These are phyloP conservation scores for Ophiobolus disseminans DNA, from an alignment of 2,329 filamentous ascomycete species.

Conservation along the genomic window DNA sequence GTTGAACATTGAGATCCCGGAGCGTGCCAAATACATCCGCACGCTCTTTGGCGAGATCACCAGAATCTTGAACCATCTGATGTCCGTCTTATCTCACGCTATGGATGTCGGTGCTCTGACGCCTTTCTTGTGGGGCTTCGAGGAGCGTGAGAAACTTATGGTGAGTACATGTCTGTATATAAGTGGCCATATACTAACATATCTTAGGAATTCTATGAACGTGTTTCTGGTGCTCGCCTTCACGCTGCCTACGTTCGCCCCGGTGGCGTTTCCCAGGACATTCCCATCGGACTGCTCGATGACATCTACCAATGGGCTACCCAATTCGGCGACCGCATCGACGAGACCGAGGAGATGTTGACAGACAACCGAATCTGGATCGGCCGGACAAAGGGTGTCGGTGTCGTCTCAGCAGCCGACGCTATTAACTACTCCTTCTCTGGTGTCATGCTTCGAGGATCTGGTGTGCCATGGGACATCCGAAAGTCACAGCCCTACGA, in stretches of 20 bases:
- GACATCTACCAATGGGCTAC: conserved; percentile 99
- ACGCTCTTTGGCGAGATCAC: conserved; percentile 97
- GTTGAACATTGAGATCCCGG: conserved; percentile 93
- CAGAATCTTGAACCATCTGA: conserved; percentile 92
- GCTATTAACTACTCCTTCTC: conserved; percentile 98
- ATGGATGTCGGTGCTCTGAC: conserved; percentile 99
- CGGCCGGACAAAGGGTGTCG: conserved; percentile 86
- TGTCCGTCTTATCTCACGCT: conserved; percentile 95
- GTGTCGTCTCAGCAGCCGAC: conserved; percentile 88
- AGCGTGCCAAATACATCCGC: conserved; percentile 94
- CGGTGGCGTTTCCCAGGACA: conserved; percentile 94
- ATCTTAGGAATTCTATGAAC: conserved; percentile 95
- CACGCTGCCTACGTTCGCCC: conserved; percentile 97
- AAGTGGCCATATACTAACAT: conserved; percentile 19
- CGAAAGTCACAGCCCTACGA: conserved; percentile 98
- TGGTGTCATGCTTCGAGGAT: conserved; percentile 97
- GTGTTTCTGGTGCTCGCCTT: conserved; percentile 95
- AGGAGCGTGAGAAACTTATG: conserved; percentile 99
- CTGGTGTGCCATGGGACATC: conserved; percentile 93
- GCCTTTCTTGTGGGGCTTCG: conserved; percentile 98
- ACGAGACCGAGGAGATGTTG: conserved; percentile 97
- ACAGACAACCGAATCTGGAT: conserved; percentile 99
- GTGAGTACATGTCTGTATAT: conserved; percentile 57
- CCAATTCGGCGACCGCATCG: conserved; percentile 96
- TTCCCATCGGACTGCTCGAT: conserved; percentile 91